Evolutionary conservation across 305 asterid genomes (phyloP), one percentile per base, ranked within the genome.

Genomic region (Fraxinus floribunda): DNA sequence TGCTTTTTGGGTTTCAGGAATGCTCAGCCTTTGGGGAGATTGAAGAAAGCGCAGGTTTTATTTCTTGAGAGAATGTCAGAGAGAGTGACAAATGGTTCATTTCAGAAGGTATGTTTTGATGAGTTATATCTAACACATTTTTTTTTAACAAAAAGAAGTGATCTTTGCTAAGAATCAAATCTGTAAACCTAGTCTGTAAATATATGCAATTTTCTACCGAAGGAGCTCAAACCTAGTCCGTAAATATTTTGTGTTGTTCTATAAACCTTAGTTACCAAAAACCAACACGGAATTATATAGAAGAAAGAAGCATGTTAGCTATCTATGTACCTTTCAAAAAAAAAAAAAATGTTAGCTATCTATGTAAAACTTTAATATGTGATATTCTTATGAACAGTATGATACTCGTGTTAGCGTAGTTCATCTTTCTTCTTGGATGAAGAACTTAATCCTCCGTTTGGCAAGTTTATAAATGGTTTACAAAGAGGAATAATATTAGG

Each of bases 1-100:
- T 73, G 49, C 52, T 70, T 83, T 35, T 72, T 87, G 80, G 79
- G 78, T 81, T 82, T 82, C 81, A 95, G 98, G 91, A 90, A 91
- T 84, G 97, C 98, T 79, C 91, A 92, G 89, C 99, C 99, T 29
- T 86, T 96, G 78, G 95, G 91, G 72, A 91, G 98, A 78, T 83
- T 96, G 91, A 94, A 96, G 89, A 94, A 93, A 85, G 98, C 98
- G 10, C 97, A 96, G 84, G 97, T 90, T 77, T 84, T 93, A 75
- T 96, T 96, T 91, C 97, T 96, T 0, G 99, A 96, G 91, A 91
- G 98, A 86, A 89, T 94, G 87, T 96, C 98, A 0, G 99, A 94
- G 82, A 86, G 75, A 80, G 95, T 92, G 76, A 82, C 76, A 34
- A 82, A 84, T 79, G 91, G 88, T 82, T 87, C 97, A 41, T 76